Conservation (phyloP, 176 grass and related monocot species). For the Guadua angustifolia region DNA sequence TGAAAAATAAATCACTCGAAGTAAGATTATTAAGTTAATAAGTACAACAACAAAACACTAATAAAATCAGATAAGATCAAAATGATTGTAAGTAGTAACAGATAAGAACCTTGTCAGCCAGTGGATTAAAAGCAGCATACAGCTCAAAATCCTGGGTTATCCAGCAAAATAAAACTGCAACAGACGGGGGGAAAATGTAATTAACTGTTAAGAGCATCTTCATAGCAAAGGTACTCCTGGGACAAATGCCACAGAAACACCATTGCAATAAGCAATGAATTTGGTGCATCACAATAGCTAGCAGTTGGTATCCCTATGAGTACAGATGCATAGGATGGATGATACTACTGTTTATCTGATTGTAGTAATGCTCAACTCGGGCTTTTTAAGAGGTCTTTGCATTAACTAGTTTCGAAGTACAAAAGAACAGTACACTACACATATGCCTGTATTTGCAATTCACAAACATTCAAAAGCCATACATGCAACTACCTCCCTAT, state of each 20-base stretch:
- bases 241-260: neutral
- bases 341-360: slow-evolving; percentile 7
- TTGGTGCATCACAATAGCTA: neutral
- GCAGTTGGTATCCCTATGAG: neutral
- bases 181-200: neutral
- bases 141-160: slow-evolving; percentile 99
- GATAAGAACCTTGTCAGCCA: slow-evolving; percentile 80
- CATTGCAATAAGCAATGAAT: neutral
- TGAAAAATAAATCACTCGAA: slow-evolving; percentile 42
- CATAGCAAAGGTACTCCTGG: neutral
- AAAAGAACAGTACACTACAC: slow-evolving; percentile 5
- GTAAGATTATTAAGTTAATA: neutral
- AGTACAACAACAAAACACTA: neutral
- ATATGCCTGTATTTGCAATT: neutral
- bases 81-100: slow-evolving; percentile 14
- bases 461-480: neutral
- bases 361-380: neutral
- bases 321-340: slow-evolving; percentile 7
- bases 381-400: neutral
- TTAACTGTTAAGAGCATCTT: slow-evolving; percentile 11
- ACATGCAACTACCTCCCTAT: neutral
- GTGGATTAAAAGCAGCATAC: slow-evolving; percentile 87
- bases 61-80: slow-evolving; percentile 6
- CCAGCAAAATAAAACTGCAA: slow-evolving; percentile 89
- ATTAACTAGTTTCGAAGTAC: neutral